phyloP scores from a whole-genome alignment of 345 rosid species.

The Raphanus sativus region DNA sequence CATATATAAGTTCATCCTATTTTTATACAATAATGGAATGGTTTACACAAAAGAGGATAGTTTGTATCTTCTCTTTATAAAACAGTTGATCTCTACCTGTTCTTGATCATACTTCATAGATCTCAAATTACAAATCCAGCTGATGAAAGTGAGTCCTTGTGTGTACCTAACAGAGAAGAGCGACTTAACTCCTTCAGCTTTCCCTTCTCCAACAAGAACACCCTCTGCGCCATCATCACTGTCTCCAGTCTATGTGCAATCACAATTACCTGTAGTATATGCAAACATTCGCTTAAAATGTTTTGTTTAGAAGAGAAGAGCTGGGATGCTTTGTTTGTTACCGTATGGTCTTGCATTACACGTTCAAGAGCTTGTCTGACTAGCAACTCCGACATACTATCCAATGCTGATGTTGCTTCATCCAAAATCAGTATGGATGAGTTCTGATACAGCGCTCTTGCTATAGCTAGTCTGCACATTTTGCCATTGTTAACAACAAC shows the following conservation, averaged over 20 bases:
- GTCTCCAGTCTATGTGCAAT: conserved; percentile 95
- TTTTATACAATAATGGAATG: not conserved
- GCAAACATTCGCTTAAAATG: conserved; percentile 1
- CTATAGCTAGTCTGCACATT: conserved; percentile 77
- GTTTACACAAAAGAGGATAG: not conserved
- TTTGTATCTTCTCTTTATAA: conserved; percentile 19
- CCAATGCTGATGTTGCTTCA: conserved; percentile 97
- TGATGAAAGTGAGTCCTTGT: conserved; percentile 38
- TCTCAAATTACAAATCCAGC: conserved; percentile 45
- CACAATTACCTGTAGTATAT: conserved; percentile 60
- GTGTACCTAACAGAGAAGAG: conserved; percentile 46
- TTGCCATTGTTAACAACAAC: not conserved
- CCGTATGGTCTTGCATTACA: conserved; percentile 79
- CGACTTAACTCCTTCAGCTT: conserved; percentile 63
- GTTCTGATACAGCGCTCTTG: conserved; percentile 85
- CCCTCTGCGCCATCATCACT: conserved; percentile 72
- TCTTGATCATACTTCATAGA: not conserved
- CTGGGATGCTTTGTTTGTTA: conserved; percentile 34
- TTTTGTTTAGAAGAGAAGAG: not conserved
- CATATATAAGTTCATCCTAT: conserved; percentile 35
- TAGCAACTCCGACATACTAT: conserved; percentile 81
- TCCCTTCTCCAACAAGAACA: conserved; percentile 65
- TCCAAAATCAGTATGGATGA: conserved; percentile 82
- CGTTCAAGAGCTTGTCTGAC: conserved; percentile 84
- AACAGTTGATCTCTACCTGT: conserved; percentile 8